Percentiles rank a stretch among this genome's conserved stretches.
Evolutionary conservation across 148 eudicot species (phyloP).

Genomic region (Vaccinium darrowii): DNA sequence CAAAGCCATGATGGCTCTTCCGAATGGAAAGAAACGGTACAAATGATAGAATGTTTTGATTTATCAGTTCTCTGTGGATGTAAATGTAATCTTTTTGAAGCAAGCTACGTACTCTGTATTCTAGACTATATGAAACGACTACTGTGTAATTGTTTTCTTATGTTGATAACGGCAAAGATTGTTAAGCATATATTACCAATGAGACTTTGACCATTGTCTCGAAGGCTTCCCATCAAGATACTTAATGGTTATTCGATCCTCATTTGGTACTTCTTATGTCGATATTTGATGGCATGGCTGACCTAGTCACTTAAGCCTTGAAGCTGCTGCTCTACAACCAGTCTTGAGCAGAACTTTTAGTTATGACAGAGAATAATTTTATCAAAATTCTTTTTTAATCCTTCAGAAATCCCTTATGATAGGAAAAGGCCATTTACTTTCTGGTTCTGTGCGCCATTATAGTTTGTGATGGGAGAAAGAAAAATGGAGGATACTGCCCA

Average conservation of each 20-base stretch:
- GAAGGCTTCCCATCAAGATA: background rate
- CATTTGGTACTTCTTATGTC: background rate
- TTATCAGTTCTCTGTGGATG: background rate
- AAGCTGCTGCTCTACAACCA: background rate
- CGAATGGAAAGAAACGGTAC: constrained; percentile 98
- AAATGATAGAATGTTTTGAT: background rate
- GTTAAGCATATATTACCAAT: constrained; percentile 1
- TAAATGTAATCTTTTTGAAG: background rate
- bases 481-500: background rate
- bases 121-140: constrained; percentile 3
- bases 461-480: constrained; percentile 6
- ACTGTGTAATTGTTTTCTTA: constrained; percentile 8
- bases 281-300: background rate
- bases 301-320: background rate
- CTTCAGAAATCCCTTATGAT: background rate
- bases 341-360: constrained; percentile 1
- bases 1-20: constrained; percentile 73
- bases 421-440: background rate
- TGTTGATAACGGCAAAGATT: constrained; percentile 4
- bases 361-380: background rate
- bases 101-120: background rate
- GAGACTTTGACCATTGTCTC: background rate
- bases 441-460: background rate
- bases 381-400: background rate
- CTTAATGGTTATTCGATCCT: background rate